These are phyloP conservation scores for Penicillium subrubescens DNA, from an alignment of 495 filamentous ascomycete genomes.

Conservation along the genomic window DNA sequence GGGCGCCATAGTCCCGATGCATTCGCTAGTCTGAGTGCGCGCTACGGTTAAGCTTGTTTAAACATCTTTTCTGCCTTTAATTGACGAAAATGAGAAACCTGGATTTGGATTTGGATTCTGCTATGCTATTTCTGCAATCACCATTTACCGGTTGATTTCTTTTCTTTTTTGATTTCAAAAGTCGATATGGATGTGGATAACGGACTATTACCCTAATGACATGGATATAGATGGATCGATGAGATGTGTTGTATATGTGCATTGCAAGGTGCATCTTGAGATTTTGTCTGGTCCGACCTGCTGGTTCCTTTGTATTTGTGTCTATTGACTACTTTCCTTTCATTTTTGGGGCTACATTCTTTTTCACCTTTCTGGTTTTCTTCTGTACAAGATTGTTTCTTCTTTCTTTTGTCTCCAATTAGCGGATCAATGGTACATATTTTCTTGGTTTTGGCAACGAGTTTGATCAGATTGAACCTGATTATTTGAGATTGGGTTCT, in stretches of 20 bases:
- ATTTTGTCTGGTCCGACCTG: constrained; percentile 2
- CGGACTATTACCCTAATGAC: constrained; percentile 7
- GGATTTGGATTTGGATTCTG: not conserved
- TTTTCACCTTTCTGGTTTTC: not conserved
- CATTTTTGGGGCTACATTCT: not conserved
- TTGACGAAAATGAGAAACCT: not conserved
- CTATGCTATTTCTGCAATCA: not conserved
- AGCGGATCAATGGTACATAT: constrained; percentile 15
- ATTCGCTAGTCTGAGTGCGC: constrained; percentile 89
- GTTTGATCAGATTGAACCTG: not conserved
- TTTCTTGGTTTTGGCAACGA: not conserved
- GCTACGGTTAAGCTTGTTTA: constrained; percentile 35
- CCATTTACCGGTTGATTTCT: not conserved
- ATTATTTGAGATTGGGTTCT: not conserved
- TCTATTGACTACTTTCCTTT: constrained; percentile 5
- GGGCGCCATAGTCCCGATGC: constrained; percentile 95
- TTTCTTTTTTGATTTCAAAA: not conserved
- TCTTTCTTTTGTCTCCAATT: not conserved
- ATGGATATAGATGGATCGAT: constrained; percentile 25
- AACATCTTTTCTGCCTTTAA: constrained; percentile 1
- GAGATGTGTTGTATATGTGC: constrained; percentile 26
- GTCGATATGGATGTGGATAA: constrained; percentile 5
- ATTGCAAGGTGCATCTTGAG: constrained; percentile 14
- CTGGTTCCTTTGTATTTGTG: not conserved
- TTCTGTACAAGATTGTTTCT: constrained; percentile 8